phyloP scores from a whole-genome alignment of 441 rosid species.

The Gossypium davidsonii region DNA sequence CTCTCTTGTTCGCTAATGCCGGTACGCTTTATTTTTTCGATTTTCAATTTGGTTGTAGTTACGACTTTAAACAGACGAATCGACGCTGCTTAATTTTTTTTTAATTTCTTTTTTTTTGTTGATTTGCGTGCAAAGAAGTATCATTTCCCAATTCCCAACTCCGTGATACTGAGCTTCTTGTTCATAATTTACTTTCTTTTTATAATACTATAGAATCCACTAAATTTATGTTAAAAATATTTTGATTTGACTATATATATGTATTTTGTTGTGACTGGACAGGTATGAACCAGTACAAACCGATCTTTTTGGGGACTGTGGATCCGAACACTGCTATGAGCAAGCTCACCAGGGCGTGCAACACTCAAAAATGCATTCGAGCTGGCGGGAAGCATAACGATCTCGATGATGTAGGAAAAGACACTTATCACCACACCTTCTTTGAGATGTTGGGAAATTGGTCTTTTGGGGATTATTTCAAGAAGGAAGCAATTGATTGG shows the following conservation, averaged over 20 bases:
- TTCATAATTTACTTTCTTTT: neutral
- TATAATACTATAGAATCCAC: neutral
- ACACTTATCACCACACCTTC: constrained; percentile 95
- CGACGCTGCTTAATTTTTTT: too few species aligned
- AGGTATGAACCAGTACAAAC: constrained; percentile 97
- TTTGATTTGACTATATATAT: neutral
- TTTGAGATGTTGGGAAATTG: constrained; percentile 98
- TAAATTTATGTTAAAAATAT: neutral
- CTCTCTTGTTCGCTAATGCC: constrained; percentile 89
- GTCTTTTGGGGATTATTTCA: constrained; percentile 96
- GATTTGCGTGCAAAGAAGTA: neutral
- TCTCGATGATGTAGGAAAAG: constrained; percentile 97
- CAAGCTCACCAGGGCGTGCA: constrained; percentile 69
- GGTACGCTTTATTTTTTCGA: constrained; percentile 32
- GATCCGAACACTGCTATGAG: constrained; percentile 79
- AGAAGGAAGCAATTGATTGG: constrained; percentile 87
- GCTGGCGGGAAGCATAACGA: constrained; percentile 99
- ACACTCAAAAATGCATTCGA: constrained; percentile 96
- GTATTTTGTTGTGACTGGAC: neutral
- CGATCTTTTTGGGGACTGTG: constrained; percentile 81
- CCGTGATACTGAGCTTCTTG: neutral
- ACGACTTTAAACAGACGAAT: neutral
- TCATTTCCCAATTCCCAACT: neutral
- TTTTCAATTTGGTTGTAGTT: neutral
- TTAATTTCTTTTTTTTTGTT: neutral